phyloP scores from a whole-genome alignment of 352 stramenopile genomes.

The Phytopythium ostracodes region DNA sequence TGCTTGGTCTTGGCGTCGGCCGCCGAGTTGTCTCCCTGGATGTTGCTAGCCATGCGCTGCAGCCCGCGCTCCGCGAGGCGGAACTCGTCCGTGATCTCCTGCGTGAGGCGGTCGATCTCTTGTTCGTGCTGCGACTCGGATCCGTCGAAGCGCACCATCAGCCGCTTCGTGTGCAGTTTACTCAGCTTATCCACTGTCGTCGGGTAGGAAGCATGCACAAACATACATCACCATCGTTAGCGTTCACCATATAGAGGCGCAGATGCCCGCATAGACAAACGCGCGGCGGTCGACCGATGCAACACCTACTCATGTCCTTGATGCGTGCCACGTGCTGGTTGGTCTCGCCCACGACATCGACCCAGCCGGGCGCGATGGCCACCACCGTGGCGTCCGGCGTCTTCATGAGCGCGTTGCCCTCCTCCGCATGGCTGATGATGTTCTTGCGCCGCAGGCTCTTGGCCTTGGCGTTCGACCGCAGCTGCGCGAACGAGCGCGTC shows the following conservation, averaged over 20 bases:
- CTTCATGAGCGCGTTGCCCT: conserved; percentile 68
- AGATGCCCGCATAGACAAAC: background rate
- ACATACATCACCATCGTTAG: background rate
- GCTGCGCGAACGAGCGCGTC: conserved; percentile 63
- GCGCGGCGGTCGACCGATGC: background rate
- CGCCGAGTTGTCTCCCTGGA: conserved; percentile 62
- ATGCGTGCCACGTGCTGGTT: conserved; percentile 81
- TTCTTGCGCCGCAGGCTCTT: conserved; percentile 84
- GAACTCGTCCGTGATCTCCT: conserved; percentile 82
- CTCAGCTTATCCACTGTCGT: conserved; percentile 75
- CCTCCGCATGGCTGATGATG: conserved; percentile 67
- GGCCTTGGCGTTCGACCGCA: conserved; percentile 74
- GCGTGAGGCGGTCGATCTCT: conserved; percentile 78
- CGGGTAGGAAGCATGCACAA: background rate
- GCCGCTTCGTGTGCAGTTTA: conserved; percentile 79
- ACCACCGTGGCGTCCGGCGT: conserved; percentile 30
- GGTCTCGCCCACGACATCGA: conserved; percentile 73
- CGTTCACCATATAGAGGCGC: too few relatives aligned
- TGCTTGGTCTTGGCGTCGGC: conserved; percentile 82
- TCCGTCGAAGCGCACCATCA: conserved; percentile 86
- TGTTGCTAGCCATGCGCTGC: conserved; percentile 62
- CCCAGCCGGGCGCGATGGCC: conserved; percentile 57
- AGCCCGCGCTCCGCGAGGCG: conserved; percentile 71
- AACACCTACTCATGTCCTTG: conserved; percentile 70
- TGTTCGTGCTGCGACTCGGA: conserved; percentile 84